These are phyloP conservation scores for Starmerella bombi DNA, from an alignment of 805 yeast species.

Conservation along the genomic window DNA sequence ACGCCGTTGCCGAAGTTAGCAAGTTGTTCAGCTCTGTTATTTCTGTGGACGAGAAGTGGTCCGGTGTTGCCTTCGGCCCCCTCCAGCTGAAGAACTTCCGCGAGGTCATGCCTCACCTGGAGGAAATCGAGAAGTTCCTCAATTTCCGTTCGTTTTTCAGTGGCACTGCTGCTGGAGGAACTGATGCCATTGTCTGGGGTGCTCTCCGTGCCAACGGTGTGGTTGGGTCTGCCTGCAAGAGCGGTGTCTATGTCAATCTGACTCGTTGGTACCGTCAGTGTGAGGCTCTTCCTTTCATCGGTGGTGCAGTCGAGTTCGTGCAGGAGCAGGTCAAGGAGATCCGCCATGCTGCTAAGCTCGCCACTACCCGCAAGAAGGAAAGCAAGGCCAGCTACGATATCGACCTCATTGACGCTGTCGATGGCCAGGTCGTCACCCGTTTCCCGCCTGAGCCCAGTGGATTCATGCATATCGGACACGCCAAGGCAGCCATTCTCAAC, in stretches of 20 bases:
- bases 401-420: conserved; percentile 77
- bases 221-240: conserved; percentile 81
- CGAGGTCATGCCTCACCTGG: conserved; percentile 63
- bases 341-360: conserved; percentile 54
- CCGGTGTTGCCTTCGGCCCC: conserved; percentile 53
- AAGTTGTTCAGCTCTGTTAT: conserved; percentile 34
- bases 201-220: conserved; percentile 83
- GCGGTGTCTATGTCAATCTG: conserved; percentile 68
- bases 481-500: conserved; percentile 93
- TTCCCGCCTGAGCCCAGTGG: conserved; percentile 99
- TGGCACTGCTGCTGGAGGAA: conserved; percentile 48
- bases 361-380: conserved; percentile 56
- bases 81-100: conserved; percentile 78
- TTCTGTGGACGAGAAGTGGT: conserved; percentile 39
- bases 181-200: conserved; percentile 90
- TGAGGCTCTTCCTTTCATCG: conserved; percentile 50
- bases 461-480: conserved; percentile 97
- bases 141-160: conserved; percentile 69
- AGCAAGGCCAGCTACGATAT: conserved; percentile 94
- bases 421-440: conserved; percentile 94
- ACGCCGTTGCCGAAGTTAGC: conserved; percentile 31
- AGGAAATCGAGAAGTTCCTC: conserved; percentile 66
- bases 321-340: conserved; percentile 58
- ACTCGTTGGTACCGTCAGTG: conserved; percentile 85
- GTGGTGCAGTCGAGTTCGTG: conserved; percentile 53